phyloP scores from a whole-genome alignment of 2,329 filamentous ascomycete genomes.

The Podosphaera aphanis region DNA sequence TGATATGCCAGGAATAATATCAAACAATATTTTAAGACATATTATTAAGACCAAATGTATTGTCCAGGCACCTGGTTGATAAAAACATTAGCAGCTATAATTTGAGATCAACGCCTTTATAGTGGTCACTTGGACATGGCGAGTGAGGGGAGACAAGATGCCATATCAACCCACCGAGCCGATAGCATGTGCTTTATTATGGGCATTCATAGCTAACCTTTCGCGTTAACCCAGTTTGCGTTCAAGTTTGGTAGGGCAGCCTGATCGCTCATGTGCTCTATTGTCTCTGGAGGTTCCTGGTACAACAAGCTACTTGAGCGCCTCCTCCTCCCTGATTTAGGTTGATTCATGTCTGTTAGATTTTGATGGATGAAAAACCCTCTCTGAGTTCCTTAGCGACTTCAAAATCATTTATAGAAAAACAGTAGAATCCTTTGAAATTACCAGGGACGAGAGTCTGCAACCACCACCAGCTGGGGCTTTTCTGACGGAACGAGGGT shows the following conservation, averaged over 20 bases:
- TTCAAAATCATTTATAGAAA: too few relatives aligned
- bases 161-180: neutral
- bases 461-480: too few relatives aligned
- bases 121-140: neutral
- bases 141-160: neutral
- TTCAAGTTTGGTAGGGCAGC: slow-evolving; percentile 86
- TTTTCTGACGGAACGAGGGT: too few relatives aligned
- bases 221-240: slow-evolving; percentile 96
- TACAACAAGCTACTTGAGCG: slow-evolving; percentile 96
- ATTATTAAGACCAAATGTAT: slow-evolving; percentile 89
- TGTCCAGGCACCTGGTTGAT: slow-evolving; percentile 63
- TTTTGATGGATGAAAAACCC: too few relatives aligned
- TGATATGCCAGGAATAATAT: slow-evolving; percentile 85
- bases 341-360: slow-evolving; percentile 33
- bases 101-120: too few relatives aligned
- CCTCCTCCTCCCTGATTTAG: slow-evolving; percentile 54
- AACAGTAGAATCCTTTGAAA: slow-evolving; percentile 11
- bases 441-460: slow-evolving; percentile 3
- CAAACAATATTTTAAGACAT: slow-evolving; percentile 84
- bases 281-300: slow-evolving; percentile 84
- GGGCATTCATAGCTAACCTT: slow-evolving; percentile 39
- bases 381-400: too few relatives aligned
- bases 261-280: slow-evolving; percentile 95
- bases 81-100: neutral
- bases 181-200: neutral